Evolutionary conservation across 495 filamentous ascomycete genomes (phyloP), one percentile per base, ranked within the genome.

Genomic region (Tricharina praecox): DNA sequence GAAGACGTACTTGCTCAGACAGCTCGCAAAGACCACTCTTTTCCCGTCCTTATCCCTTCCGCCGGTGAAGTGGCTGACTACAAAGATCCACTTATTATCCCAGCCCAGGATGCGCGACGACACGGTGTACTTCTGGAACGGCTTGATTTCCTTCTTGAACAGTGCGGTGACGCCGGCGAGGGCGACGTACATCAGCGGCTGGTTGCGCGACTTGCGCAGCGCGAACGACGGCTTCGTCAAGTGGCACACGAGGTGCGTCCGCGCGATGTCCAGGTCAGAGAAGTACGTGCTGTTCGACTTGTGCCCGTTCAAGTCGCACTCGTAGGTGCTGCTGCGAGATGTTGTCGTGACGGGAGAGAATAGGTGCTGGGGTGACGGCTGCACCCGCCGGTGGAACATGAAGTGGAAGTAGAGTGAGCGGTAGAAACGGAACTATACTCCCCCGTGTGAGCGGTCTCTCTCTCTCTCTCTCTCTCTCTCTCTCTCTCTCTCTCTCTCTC

Each of bases 201-300:
- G 7, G 19, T 16, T 33, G 2, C 40, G 20, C 3, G 8, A 2
- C 10, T 45, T 44, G 0, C 58, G 57, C 3, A 36, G 33, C n/a
- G 36, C 47, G 10, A 61, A 45, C 0, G 57, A 56, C 13, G 35
- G 39, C 36, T 61, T 61, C 28, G 77, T 64, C 0, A 81, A 64
- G 45, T 73, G 70, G 41, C 64, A 66, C 26, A 75, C 62, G 1
- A 81, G 65, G 52, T 83, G 74, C 0, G 73, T 75, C 11, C 83
- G 77, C 34, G 71, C 69, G 34, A 83, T 70, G 63, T 88, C 83
- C 13, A 86, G 71, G 62, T 88, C 83, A 56, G 77, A 67, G 62
- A 86, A 87, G 69, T 84, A 90, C 3, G 83, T 90, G 47, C 67
- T 73, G 67, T 90, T 90, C 53, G 74, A 79, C 59, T 90, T 90